Percentiles rank a stretch among this genome's conserved stretches.
Conservation (phyloP, 2,329 filamentous ascomycete genomes). For the Cladosporium sp. region DNA sequence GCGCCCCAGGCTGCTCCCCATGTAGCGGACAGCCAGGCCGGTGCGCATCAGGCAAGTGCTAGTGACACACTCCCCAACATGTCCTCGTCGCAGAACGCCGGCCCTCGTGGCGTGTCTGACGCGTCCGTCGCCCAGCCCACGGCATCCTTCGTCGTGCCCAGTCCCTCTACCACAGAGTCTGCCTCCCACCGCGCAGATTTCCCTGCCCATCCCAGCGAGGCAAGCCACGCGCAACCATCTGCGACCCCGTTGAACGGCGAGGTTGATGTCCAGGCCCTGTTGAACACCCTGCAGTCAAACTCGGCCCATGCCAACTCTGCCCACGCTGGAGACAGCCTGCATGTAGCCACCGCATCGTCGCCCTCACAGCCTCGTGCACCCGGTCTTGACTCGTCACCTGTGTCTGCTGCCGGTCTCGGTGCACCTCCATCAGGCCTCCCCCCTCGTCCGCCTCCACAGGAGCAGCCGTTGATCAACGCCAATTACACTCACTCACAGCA, state of each 20-base stretch:
- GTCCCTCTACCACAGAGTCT: slow-evolving; percentile 8
- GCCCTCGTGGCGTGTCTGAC: slow-evolving; percentile 9
- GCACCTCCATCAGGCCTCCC: slow-evolving; percentile 41
- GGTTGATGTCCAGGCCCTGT: slow-evolving; percentile 44
- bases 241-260: slow-evolving; percentile 24
- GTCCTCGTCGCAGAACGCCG: neutral
- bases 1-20: slow-evolving; percentile 2
- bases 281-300: slow-evolving; percentile 37
- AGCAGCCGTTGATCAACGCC: slow-evolving; percentile 44
- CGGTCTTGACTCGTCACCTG: slow-evolving; percentile 29
- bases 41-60: slow-evolving; percentile 8
- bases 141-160: slow-evolving; percentile 3
- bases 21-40: neutral
- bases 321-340: slow-evolving; percentile 30
- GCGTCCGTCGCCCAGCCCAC: slow-evolving; percentile 3
- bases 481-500: slow-evolving; percentile 47
- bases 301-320: neutral
- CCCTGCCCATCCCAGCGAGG: neutral
- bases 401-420: slow-evolving; percentile 28
- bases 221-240: neutral
- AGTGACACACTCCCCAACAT: neutral
- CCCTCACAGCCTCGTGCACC: slow-evolving; percentile 24
- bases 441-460: slow-evolving; percentile 46
- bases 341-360: slow-evolving; percentile 26
- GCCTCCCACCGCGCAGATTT: slow-evolving; percentile 11